A percentile compares a stretch with the other conserved stretches of the same genome.
phyloP scores from a whole-genome alignment of 352 stramenopile species.

The Pythium plurisporium region DNA sequence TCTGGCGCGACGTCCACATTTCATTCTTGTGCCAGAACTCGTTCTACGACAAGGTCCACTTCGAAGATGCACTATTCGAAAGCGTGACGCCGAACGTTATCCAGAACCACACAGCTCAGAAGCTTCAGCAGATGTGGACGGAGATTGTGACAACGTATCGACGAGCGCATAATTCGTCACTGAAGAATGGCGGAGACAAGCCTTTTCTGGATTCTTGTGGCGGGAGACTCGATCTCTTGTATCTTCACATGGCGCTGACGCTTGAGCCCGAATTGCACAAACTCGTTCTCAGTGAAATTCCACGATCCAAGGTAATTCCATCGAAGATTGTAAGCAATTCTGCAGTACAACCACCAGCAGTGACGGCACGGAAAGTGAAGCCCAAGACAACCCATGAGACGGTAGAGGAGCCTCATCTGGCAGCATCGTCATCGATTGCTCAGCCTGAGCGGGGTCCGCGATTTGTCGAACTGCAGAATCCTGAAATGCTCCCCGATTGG shows the following conservation, averaged over 20 bases:
- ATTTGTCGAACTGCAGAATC: conserved; percentile 23
- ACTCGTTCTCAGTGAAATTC: conserved; percentile 34
- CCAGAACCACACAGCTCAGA: conserved; percentile 35
- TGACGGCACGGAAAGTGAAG: too few species aligned
- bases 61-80: conserved; percentile 57
- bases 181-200: background rate
- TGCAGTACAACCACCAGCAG: too few species aligned
- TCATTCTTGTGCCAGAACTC: conserved; percentile 43
- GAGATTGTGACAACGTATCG: conserved; percentile 57
- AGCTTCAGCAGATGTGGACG: conserved; percentile 59
- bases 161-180: conserved; percentile 30
- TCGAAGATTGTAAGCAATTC: background rate
- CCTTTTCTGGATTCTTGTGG: conserved; percentile 57
- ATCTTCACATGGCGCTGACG: conserved; percentile 62
- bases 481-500: conserved; percentile 23
- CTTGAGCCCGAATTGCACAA: conserved; percentile 45
- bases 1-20: conserved; percentile 61
- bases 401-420: background rate
- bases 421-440: background rate
- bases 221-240: conserved; percentile 54
- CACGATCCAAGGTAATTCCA: background rate
- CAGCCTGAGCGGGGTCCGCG: background rate
- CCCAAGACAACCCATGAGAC: background rate
- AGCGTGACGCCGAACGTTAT: conserved; percentile 46
- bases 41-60: conserved; percentile 50